A percentile compares a stretch with the other conserved stretches of the same genome.
Evolutionary conservation across 768 basidiomycete species (phyloP).

Genomic region (Lactifluus subvellereus): DNA sequence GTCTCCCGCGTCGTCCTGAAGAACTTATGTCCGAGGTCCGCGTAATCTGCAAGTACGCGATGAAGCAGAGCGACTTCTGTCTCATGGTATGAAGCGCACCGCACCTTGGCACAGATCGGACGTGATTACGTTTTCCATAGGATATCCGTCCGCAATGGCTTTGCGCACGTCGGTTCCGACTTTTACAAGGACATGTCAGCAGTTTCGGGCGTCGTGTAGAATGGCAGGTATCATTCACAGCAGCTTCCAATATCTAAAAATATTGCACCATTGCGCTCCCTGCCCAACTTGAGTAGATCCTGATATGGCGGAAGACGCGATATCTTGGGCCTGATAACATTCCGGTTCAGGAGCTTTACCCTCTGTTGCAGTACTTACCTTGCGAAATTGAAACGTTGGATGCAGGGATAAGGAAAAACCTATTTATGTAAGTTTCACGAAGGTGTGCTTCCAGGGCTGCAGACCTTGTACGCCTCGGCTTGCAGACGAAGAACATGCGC

Average conservation of each 20-base stretch:
- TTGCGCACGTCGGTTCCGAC: conserved; percentile 42
- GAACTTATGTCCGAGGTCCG: conserved; percentile 56
- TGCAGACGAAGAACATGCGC: conserved; percentile 30
- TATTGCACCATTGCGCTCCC: conserved; percentile 34
- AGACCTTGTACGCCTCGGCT: conserved; percentile 30
- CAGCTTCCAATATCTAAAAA: conserved; percentile 45
- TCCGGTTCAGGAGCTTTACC: neutral
- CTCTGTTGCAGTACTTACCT: neutral
- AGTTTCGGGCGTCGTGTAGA: neutral
- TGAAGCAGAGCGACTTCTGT: neutral
- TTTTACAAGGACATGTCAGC: conserved; percentile 9
- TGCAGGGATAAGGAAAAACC: conserved; percentile 11
- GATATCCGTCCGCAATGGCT: conserved; percentile 40
- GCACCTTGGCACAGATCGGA: conserved; percentile 37
- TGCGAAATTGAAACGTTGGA: neutral
- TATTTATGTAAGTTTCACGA: neutral
- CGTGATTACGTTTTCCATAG: conserved; percentile 34
- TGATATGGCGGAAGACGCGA: neutral
- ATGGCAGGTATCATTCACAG: conserved; percentile 29
- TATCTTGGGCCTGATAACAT: conserved; percentile 4
- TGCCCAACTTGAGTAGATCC: conserved; percentile 30
- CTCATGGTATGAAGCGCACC: neutral
- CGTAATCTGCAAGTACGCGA: conserved; percentile 39
- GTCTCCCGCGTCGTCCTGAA: conserved; percentile 47
- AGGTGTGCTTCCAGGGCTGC: neutral